Evolutionary conservation across 768 basidiomycete genomes (phyloP), one percentile per base, ranked within the genome.

Genomic region (Tulasnella sp.): DNA sequence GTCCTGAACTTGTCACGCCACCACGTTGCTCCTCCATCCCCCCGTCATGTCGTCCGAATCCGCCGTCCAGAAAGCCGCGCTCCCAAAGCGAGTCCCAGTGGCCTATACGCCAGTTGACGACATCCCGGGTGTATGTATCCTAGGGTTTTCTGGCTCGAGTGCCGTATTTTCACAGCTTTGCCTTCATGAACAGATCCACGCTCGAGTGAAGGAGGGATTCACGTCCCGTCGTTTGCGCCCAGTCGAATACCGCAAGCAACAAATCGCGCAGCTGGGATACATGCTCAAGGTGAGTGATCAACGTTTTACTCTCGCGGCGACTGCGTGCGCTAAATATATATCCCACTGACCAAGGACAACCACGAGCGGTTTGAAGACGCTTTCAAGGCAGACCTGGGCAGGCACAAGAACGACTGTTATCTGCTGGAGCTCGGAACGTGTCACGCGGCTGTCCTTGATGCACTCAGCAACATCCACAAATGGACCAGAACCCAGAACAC

Each of bases 241-340:
- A 15, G 71, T 89, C 53, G 74, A 74, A 9, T 86, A 75, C 65
- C 75, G 89, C 63, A 88, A 82, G 69, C 75, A 80, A 45, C 86
- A 90, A 69, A 73, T 93, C 23, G 74, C 81, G n/a, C 78, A 83
- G 65, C 75, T 92, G 9, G 80, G 75, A 32, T 48, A 60, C 48
- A 32, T 60, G 45, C 21, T 60, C 4, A 29, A 60, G 54, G 59
- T 57, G 21, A 31, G 40, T 25, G n/a, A 12, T 34, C n/a, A 19
- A 27, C 21, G 27, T 35, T 51, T 32, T 19, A 15, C 29, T 19
- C 6, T 35, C 6, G 19, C 29, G 27, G 19, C 6, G 2, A 31
- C 27, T 29, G 27, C 19, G 11, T 25, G 19, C 45, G 6, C 17
- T 34, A 27, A 17, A 11, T 19, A 4, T 19, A n/a, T 34, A 6